Evolutionary conservation across 495 filamentous ascomycete species (phyloP), one percentile per base, ranked within the genome.

Genomic region (Durotheca rogersii): DNA sequence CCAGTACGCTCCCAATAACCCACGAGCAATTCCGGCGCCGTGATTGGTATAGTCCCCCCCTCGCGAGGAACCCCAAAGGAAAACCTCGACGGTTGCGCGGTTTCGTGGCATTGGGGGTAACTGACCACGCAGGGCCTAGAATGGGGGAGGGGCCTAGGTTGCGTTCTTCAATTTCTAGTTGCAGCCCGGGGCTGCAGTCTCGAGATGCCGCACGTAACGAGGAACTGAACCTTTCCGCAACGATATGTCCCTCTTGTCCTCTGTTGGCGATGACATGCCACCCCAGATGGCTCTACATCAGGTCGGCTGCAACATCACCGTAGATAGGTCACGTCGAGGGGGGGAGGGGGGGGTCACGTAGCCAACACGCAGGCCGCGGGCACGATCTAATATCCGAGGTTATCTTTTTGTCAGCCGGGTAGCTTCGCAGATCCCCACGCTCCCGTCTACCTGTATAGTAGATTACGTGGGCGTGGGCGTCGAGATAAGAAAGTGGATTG

Each of bases 161-260:
- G 50, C 57, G 51, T 60, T 39, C 39, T 52, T 52, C 51, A 56
- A 52, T 56, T 44, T 60, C 56, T 46, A 56, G 39, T 44, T 56
- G 57, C 57, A 60, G 46, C 27, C 43, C 57, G 57, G 47, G 57
- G 57, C 51, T 56, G 52, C 57, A 60, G 43, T 60, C 38, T 33
- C 25, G 16, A 41, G 51, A 60, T 51, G 57, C 57, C 57, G 57
- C 51, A 56, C 57, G 57, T 52, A 60, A 60, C 57, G 37, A 18
- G 21, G 21, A 31, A 53, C n/a, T n/a, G n/a, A 41, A 44, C 20
- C 31, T 12, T 40, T 31, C 38, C 43, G 38, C 41, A 48, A n/a
- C 16, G 19, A 51, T 46, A 45, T 40, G n/a, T 31, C 23, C 34
- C 11, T 27, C 53, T 30, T 38, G 5, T 41, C n/a, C 15, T 41